Evolutionary conservation across 2,329 filamentous ascomycete genomes (phyloP).

Genomic region (Sarocladium strictum): DNA sequence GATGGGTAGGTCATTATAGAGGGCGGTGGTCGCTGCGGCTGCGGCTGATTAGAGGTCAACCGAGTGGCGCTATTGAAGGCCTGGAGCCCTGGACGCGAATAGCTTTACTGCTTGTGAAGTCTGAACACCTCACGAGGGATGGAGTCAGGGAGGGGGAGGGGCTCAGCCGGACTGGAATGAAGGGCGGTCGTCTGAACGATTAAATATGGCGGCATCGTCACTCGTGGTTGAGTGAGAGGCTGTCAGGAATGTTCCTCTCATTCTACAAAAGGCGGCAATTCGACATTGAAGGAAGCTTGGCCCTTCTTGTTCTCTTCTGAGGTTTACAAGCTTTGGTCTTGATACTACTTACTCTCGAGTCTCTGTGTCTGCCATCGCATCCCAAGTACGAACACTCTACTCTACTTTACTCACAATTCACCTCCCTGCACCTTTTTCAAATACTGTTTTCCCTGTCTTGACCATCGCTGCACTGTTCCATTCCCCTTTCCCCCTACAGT

Average conservation of each 20-base stretch:
- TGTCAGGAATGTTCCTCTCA: conserved; percentile 1
- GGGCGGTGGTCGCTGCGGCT: neutral
- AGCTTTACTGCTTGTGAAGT: neutral
- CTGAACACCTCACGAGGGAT: neutral
- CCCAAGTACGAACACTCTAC: neutral
- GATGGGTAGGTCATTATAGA: too few relatives aligned
- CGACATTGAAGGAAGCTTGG: neutral
- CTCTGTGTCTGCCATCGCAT: neutral
- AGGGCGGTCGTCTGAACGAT: conserved; percentile 9
- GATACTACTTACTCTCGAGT: neutral
- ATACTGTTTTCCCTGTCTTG: neutral
- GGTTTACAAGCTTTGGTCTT: conserved; percentile 2
- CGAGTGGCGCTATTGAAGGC: neutral
- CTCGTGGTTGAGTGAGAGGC: neutral
- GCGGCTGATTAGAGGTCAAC: neutral
- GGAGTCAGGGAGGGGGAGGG: neutral
- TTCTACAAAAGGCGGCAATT: conserved; percentile 5
- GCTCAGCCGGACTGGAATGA: conserved; percentile 5
- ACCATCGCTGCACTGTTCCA: neutral
- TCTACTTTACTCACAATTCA: neutral
- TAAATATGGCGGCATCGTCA: neutral
- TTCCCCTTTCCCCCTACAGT: neutral
- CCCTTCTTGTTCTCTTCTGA: neutral
- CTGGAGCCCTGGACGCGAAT: neutral
- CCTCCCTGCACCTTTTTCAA: neutral